phyloP scores from a whole-genome alignment of 2,329 filamentous ascomycete genomes.

The Aureobasidium sp. region DNA sequence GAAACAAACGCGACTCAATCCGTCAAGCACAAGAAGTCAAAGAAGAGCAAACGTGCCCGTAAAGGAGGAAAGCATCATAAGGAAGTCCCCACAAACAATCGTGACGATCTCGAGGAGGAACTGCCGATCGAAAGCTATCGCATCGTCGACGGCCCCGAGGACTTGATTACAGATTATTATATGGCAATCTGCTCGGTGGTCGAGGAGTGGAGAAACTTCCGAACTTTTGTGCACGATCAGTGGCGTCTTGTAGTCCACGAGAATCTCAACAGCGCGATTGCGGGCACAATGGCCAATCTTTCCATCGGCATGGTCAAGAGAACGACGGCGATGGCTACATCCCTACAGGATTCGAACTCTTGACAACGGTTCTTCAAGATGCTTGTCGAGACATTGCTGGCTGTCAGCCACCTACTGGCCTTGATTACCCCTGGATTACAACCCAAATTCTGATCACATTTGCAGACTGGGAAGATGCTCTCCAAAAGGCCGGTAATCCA shows the following conservation, averaged over 20 bases:
- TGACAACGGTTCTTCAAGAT: too few species aligned
- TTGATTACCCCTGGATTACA: not conserved
- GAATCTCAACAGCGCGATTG: not conserved
- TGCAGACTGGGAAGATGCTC: not conserved
- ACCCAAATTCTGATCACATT: not conserved
- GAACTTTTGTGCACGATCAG: not conserved
- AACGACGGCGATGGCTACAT: not conserved
- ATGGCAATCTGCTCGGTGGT: not conserved
- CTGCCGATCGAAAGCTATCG: not conserved
- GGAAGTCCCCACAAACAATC: too few species aligned
- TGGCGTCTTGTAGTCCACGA: not conserved
- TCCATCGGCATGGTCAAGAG: not conserved
- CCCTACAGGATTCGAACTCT: not conserved
- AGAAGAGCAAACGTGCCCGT: not conserved
- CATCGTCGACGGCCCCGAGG: not conserved
- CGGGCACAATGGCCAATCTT: not conserved
- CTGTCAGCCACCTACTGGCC: too few species aligned
- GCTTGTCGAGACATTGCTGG: too few species aligned
- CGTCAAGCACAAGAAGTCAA: not conserved
- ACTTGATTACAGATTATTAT: not conserved
- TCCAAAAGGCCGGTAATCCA: not conserved
- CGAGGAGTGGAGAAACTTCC: not conserved
- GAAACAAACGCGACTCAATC: too few species aligned
- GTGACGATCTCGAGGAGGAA: fast-evolving
- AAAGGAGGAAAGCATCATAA: not conserved